Evolutionary conservation across 805 yeast species (phyloP), one percentile per base, ranked within the genome.

Genomic region (Sugiyamaella valdiviana): DNA sequence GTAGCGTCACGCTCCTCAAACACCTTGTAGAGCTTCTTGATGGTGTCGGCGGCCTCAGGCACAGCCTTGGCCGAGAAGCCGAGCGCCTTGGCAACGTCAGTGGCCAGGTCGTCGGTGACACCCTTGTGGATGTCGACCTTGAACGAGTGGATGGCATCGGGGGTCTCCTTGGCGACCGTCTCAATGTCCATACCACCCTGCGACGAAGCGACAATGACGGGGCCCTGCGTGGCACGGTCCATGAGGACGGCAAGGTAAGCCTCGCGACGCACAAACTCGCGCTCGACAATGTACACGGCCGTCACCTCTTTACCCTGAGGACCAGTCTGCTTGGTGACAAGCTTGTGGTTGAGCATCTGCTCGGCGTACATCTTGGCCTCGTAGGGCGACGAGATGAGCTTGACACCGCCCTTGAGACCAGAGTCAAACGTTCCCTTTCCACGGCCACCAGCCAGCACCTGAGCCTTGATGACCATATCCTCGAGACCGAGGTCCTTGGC

Each of bases 131-230:
- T 76, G 59, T 84, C 82, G 51, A 93, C 80, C 57, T 84, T 76
- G 78, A 82, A 88, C 57, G 91, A 82, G 73, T 87, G 83, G 74
- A 93, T 93, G 59, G 95, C 95, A 50, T 79, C 80, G 47, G 99
- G 99, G 69, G 79, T 83, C 61, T 77, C 80, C 59, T 82, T 83
- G 53, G 99, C 99, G 60, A 93, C 98, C 68, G 95, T 96, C 77
- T 93, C 99, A 64, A 93, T 93, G 74, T 93, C 96, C 95, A 93
- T 90, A 76, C 99, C 99, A 75, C 99, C 99, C 74, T 93, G 93
- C 55, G 95, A 76, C 29, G 97, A 89, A 44, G 96, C 96, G 56
- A 93, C 96, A 64, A 93, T 85, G 73, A 93, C 76, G 52, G 98
- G 96, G 59, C 79, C 75, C 72, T 90, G 95, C 58, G 83, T 78